These are phyloP conservation scores for Metschnikowia bowlesiae DNA, from an alignment of 805 yeast species.

Conservation along the genomic window DNA sequence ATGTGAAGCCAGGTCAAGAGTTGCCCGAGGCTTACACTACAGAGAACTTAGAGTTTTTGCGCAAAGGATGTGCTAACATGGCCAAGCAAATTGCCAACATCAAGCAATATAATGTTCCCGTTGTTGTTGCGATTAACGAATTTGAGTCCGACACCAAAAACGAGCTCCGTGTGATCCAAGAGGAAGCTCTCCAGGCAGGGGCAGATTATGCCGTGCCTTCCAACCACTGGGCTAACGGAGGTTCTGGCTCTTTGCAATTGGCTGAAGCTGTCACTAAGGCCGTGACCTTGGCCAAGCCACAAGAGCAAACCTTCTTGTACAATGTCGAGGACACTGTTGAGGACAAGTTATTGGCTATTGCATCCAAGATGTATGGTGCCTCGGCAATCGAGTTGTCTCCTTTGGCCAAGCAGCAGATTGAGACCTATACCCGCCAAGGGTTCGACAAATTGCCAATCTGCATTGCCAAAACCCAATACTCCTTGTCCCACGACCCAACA, in stretches of 20 bases:
- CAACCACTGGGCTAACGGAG: slow-evolving; percentile 96
- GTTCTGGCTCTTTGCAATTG: slow-evolving; percentile 77
- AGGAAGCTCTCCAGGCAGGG: slow-evolving; percentile 84
- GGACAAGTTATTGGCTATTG: slow-evolving; percentile 74
- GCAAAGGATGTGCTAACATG: slow-evolving; percentile 79
- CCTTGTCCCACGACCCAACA: slow-evolving; percentile 88
- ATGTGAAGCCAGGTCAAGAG: slow-evolving; percentile 88
- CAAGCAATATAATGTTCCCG: slow-evolving; percentile 80
- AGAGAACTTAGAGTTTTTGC: slow-evolving; percentile 76
- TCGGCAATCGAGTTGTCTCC: slow-evolving; percentile 75
- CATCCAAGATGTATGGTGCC: slow-evolving; percentile 91
- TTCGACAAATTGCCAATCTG: slow-evolving; percentile 90
- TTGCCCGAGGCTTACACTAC: slow-evolving; percentile 76
- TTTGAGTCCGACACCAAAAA: slow-evolving; percentile 77
- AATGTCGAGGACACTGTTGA: slow-evolving; percentile 69
- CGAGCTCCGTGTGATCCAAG: slow-evolving; percentile 75
- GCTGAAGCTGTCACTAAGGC: slow-evolving; percentile 83
- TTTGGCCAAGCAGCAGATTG: slow-evolving; percentile 76
- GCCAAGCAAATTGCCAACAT: slow-evolving; percentile 88
- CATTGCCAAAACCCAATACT: slow-evolving; percentile 96
- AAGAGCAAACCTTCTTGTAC: slow-evolving; percentile 54
- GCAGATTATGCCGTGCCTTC: slow-evolving; percentile 88
- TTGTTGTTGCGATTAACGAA: slow-evolving; percentile 89
- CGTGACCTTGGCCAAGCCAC: slow-evolving; percentile 29
- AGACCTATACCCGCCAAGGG: slow-evolving; percentile 79